Base-by-base conservation (phyloP, 768 basidiomycete genomes). In the Pulveroboletus sp. region DNA sequence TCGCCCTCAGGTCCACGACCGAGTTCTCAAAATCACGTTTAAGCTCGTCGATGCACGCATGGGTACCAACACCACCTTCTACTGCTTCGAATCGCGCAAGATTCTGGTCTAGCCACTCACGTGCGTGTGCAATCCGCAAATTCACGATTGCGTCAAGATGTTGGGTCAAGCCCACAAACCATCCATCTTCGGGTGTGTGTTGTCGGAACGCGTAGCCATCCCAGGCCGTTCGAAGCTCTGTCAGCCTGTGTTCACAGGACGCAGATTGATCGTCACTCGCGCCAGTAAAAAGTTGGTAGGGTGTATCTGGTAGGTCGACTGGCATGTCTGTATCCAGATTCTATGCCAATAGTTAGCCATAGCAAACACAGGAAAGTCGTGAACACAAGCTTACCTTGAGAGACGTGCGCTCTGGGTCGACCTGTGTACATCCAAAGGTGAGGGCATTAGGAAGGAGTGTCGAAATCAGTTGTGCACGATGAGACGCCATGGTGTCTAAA, bases 321-420 rank as follows among this genome's bases (percentile, higher is more conserved):
- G 66, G 51, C 5, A 62, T 32, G 49, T 79, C 77, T 5, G 74
- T 78, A 50, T 83, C 81, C n/a, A 81, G 58, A 57, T 82, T 80
- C 81, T 81, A 9, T 8, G 38, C 55, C 6, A 0, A 10, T 43
- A 11, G 10, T n/a, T 12, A 5, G 17, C 10, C 8, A 14, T 33
- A 21, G 21, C 27, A 36, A n/a, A 2, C 4, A 18, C 21, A 21
- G 21, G 14, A 51, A 36, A 1, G 8, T 8, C 15, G 14, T 5
- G 3, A n/a, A 32, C 4, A 2, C 21, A 21, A 21, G 21, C 35
- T 18, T 39, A 80, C 82, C 72, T 78, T 81, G 5, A 83, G 62
- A 21, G 21, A 21, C 3, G 21, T 21, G 21, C 21, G 21, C 21
- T 21, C 21, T 0, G 67, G 72, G 49, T 81, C 81, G 1, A 47